These are phyloP conservation scores for Coelastrella sp. DNA, from an alignment of 139 green algal species.

Conservation along the genomic window DNA sequence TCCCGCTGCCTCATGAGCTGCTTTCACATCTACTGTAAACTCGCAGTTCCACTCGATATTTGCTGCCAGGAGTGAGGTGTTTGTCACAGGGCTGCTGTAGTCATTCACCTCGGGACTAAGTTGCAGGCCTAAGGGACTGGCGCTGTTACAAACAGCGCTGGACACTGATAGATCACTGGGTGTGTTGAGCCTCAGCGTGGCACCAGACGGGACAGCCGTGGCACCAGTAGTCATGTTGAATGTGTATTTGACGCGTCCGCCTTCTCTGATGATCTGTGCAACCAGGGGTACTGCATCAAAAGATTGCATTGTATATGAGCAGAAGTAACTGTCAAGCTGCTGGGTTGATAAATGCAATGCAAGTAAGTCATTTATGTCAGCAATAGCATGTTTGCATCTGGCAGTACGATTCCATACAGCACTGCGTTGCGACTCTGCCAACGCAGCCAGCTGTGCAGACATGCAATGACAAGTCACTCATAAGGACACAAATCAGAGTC, in stretches of 20 bases:
- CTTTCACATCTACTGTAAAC: not conserved
- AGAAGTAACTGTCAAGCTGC: too few species aligned
- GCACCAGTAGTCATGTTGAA: not conserved
- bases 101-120: not conserved
- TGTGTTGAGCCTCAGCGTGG: not conserved
- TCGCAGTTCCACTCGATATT: not conserved
- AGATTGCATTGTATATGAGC: too few species aligned
- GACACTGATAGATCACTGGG: not conserved
- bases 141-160: not conserved
- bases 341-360: too few species aligned
- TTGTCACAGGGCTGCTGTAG: not conserved
- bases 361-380: too few species aligned
- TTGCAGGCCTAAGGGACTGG: not conserved
- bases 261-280: not conserved
- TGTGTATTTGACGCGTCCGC: not conserved
- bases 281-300: not conserved
- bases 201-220: not conserved
- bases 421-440: too few species aligned
- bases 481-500: too few species aligned
- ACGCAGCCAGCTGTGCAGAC: too few species aligned
- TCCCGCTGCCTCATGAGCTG: not conserved
- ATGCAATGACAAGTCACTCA: too few species aligned
- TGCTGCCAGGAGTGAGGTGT: not conserved
- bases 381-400: too few species aligned
- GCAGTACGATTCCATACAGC: too few species aligned